phyloP scores from a whole-genome alignment of 2,329 filamentous ascomycete species.

The Cladosporium sp. region DNA sequence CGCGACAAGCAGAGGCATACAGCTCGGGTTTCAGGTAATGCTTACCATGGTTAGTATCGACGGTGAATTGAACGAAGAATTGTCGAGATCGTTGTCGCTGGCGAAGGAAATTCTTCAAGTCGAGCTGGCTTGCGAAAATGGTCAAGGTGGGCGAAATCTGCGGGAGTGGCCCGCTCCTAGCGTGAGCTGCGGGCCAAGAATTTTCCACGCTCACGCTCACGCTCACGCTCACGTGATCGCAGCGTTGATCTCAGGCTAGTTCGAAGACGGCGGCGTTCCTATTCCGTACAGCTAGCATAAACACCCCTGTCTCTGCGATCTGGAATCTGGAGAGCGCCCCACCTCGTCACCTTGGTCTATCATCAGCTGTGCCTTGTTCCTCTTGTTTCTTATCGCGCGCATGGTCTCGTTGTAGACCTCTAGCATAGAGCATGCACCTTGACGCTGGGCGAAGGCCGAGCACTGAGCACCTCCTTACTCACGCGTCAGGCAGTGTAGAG shows the following conservation, averaged over 20 bases:
- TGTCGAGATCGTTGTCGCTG: conserved; percentile 20
- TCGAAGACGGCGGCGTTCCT: neutral
- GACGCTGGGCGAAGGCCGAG: conserved; percentile 17
- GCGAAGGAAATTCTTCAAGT: conserved; percentile 14
- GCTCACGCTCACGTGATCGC: neutral
- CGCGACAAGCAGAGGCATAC: conserved; percentile 24
- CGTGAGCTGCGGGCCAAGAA: neutral
- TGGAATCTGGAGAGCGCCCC: neutral
- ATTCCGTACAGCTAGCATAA: neutral
- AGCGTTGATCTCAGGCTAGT: neutral
- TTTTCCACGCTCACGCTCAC: neutral
- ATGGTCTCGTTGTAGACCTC: neutral
- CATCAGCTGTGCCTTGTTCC: neutral
- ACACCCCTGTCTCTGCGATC: neutral
- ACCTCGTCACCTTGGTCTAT: neutral
- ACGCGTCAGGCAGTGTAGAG: conserved; percentile 8
- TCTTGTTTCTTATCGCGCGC: neutral
- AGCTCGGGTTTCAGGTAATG: conserved; percentile 23
- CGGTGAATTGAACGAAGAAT: conserved; percentile 17
- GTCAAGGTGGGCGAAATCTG: neutral
- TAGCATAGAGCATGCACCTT: conserved; percentile 15
- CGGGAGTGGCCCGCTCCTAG: neutral
- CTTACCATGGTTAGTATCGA: conserved; percentile 27
- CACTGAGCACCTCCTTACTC: conserved; percentile 13
- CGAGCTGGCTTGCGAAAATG: conserved; percentile 9